Evolutionary conservation across 2,329 filamentous ascomycete species (phyloP), one percentile per base, ranked within the genome.

Genomic region (Sarocladium brachiariae): DNA sequence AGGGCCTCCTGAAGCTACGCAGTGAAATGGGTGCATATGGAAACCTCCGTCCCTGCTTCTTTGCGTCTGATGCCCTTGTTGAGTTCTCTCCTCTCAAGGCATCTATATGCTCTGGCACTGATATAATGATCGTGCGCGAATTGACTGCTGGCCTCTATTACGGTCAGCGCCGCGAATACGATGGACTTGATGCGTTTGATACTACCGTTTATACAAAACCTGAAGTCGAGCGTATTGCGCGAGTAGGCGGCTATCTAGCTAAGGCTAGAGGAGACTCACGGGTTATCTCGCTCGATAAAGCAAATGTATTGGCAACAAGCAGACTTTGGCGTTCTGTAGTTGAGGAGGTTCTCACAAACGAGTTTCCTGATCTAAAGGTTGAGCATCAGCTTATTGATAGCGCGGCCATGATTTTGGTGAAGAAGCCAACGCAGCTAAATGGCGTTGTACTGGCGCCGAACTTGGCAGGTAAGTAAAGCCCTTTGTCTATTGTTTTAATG

Each of bases 321-420:
- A 76, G 90, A 52, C 72, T 96, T 61, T 96, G 90, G 91, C 78
- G 90, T 54, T 88, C 87, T 71, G 85, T 86, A 0, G 86, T 95
- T 21, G 81, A 80, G 33, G 87, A 95, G 69, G 77, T 92, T 53
- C 90, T 95, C 39, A n/a, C 25, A 14, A 84, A 84, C 57, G 91
- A 96, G 74, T 96, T 92, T 73, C 90, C 91, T 2, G 80, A 90
- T 67, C 70, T 96, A 37, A 79, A 87, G 73, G 71, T 92, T 46
- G 81, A 82, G 55, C 90, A 96, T 69, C 89, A 96, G 65, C 78
- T 96, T 51, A 95, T 96, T 64, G 91, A 96, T 72, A 88, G 82
- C 54, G 91, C 90, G 14, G 89, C 90, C 55, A 96, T 96, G 90
- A 73, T 96, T 58, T 90, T 96, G 86, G 81, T 96, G 61, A 95